A percentile compares a stretch with the other conserved stretches of the same genome.
Evolutionary conservation across 495 filamentous ascomycete genomes (phyloP).

Genomic region (Penicillium bovifimosum): DNA sequence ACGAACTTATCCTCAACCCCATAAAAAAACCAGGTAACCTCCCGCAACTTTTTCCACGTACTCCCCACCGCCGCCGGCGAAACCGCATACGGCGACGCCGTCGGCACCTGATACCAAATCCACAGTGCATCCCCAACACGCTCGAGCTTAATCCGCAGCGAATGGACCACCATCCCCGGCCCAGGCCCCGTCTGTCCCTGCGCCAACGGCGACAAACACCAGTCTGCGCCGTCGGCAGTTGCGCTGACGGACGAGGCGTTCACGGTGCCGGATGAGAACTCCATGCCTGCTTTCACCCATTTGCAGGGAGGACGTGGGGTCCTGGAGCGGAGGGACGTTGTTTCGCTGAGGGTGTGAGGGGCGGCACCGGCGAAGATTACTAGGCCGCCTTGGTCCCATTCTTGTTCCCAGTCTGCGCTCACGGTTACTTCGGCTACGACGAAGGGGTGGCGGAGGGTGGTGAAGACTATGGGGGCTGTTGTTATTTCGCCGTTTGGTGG

Average conservation of each 20-base stretch:
- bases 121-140: slow-evolving; percentile 51
- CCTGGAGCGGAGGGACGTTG: background rate
- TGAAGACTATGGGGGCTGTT: slow-evolving; percentile 54
- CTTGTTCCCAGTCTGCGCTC: slow-evolving; percentile 53
- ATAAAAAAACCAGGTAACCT: slow-evolving; percentile 58
- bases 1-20: slow-evolving; percentile 55
- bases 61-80: slow-evolving; percentile 39
- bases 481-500: slow-evolving; percentile 50
- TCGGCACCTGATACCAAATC: slow-evolving; percentile 52
- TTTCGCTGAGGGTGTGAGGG: slow-evolving; percentile 36
- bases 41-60: slow-evolving; percentile 53
- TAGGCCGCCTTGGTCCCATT: slow-evolving; percentile 65
- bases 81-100: slow-evolving; percentile 28
- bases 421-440: slow-evolving; percentile 55
- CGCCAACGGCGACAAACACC: slow-evolving; percentile 46
- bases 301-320: slow-evolving; percentile 35
- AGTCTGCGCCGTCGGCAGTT: slow-evolving; percentile 53
- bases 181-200: slow-evolving; percentile 9
- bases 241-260: slow-evolving; percentile 53
- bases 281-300: slow-evolving; percentile 57
- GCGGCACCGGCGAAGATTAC: slow-evolving; percentile 72
- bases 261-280: slow-evolving; percentile 47
- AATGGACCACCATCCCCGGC: slow-evolving; percentile 24
- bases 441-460: slow-evolving; percentile 48
- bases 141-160: slow-evolving; percentile 54